Evolutionary conservation across 1,284 basidiomycete species (phyloP).

Genomic region (Irpex rosettiformis): DNA sequence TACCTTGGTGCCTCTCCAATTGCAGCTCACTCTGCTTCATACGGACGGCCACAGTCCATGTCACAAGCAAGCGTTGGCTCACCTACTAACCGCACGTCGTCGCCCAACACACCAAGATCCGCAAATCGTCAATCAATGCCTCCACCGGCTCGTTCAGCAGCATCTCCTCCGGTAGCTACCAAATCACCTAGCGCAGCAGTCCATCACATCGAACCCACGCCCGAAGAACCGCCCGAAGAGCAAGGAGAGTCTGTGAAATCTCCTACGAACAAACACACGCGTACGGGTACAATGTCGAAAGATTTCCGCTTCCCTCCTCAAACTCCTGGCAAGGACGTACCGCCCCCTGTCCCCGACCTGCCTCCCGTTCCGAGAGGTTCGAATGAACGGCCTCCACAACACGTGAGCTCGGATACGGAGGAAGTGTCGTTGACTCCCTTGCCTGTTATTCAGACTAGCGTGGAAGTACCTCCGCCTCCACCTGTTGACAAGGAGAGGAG

Average conservation of each 20-base stretch:
- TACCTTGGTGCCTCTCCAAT: constrained; percentile 69
- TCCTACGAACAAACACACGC: constrained; percentile 18
- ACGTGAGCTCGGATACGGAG: constrained; percentile 15
- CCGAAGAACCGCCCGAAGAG: constrained; percentile 44
- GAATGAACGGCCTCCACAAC: constrained; percentile 6
- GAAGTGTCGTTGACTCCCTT: constrained; percentile 26
- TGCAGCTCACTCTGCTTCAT: constrained; percentile 41
- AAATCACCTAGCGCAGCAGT: constrained; percentile 27
- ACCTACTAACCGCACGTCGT: constrained; percentile 37
- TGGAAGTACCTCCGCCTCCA: constrained; percentile 75
- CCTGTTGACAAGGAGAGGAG: constrained; percentile 69
- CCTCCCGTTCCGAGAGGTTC: constrained; percentile 9
- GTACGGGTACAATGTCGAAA: constrained; percentile 70
- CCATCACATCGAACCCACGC: constrained; percentile 42
- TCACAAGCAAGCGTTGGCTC: constrained; percentile 60
- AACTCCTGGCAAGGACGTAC: constrained; percentile 26
- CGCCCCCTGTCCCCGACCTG: constrained; percentile 19
- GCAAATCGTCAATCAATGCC: constrained; percentile 62
- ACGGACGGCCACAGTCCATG: constrained; percentile 69
- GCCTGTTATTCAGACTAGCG: constrained; percentile 53
- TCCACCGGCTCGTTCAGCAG: constrained; percentile 39
- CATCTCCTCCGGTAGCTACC: constrained; percentile 35
- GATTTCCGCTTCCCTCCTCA: constrained; percentile 70
- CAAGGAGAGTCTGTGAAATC: constrained; percentile 20
- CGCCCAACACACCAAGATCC: constrained; percentile 31